Evolutionary conservation across 1,139 yeast genomes (phyloP).

Genomic region (Yamadazyma diospyri): DNA sequence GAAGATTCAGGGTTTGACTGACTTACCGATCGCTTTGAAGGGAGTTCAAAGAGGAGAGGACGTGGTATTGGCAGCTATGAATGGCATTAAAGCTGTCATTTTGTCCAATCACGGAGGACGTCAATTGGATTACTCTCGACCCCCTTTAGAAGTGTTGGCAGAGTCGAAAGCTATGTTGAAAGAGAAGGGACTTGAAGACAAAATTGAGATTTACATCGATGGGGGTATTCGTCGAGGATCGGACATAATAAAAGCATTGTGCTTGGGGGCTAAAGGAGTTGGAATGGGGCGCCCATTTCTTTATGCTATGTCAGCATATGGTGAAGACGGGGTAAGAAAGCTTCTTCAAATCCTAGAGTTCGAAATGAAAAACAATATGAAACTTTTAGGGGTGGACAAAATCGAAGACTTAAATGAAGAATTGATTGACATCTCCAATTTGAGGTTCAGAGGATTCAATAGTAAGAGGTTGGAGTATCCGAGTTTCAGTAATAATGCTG

Average conservation of each 20-base stretch:
- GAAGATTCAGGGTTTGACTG: neutral
- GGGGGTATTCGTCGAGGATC: constrained; percentile 55
- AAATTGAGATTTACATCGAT: constrained; percentile 44
- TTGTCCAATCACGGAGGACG: constrained; percentile 57
- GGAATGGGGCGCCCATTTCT: constrained; percentile 50
- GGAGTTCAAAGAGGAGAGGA: constrained; percentile 52
- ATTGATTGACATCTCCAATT: constrained; percentile 5
- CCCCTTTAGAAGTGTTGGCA: constrained; percentile 47
- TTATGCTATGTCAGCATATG: constrained; percentile 49
- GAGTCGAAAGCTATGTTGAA: constrained; percentile 41
- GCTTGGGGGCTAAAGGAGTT: constrained; percentile 57
- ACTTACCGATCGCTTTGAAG: constrained; percentile 32
- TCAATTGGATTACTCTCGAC: constrained; percentile 46
- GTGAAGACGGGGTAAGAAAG: constrained; percentile 27
- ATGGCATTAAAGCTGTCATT: constrained; percentile 45
- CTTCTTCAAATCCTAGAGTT: constrained; percentile 5
- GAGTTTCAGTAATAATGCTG: constrained; percentile 3
- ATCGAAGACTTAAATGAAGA: constrained; percentile 9
- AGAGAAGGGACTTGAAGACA: constrained; percentile 27
- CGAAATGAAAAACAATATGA: constrained; percentile 9
- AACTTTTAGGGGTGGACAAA: constrained; percentile 10
- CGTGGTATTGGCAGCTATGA: constrained; percentile 42
- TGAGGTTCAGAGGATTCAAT: constrained; percentile 5
- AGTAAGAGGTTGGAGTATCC: constrained; percentile 1
- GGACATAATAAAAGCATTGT: constrained; percentile 53